Base-by-base conservation (phyloP, 495 filamentous ascomycete species). In the Podospora appendiculata region DNA sequence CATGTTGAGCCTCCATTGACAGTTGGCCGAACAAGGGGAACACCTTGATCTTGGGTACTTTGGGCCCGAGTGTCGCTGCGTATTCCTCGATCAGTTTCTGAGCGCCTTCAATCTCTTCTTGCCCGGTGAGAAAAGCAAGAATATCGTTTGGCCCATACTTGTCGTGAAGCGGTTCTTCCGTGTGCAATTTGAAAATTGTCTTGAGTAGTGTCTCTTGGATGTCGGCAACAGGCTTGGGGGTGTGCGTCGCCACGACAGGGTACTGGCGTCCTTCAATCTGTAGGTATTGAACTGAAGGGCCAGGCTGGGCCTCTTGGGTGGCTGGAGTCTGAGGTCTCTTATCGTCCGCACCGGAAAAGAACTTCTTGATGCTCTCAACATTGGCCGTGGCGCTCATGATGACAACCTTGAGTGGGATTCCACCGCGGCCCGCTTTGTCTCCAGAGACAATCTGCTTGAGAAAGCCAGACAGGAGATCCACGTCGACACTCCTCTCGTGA, bases 351-450 rank as follows among this genome's bases (percentile, higher is more conserved):
- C 41, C 56, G 8, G 78, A 76, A 61, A 95, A 96, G 67, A 95
- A 97, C 1, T 72, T 69, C 41, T 79, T 74, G 25, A 96, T 78
- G 50, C 72, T 81, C 52, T 90, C 86, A 56, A 93, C 82, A 65
- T 96, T 89, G 14, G 89, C 86, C 13, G 94, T 99, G 46, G 94
- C 94, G 72, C 90, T 95, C 94, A 99, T 99, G 57, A 96, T 80
- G 13, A 94, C 79, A 9, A 96, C 84, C 63, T 96, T 97, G 52
- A 97, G 70, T 1, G 86, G 81, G 41, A 88, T 68, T 10, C 86
- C 86, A 14, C 81, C 84, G 35, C 85, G 76, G 17, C 79, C 86
- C 12, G 68, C 69, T 50, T 73, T 76, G 53, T 78, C 71, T 5
- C 82, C 80, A 32, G 71, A 68, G 1, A 89, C 64, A 32, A 95